Percentiles rank a stretch among this genome's conserved stretches.
Evolutionary conservation across 805 yeast species (phyloP).

Genomic region (Ascoidea rubescens): DNA sequence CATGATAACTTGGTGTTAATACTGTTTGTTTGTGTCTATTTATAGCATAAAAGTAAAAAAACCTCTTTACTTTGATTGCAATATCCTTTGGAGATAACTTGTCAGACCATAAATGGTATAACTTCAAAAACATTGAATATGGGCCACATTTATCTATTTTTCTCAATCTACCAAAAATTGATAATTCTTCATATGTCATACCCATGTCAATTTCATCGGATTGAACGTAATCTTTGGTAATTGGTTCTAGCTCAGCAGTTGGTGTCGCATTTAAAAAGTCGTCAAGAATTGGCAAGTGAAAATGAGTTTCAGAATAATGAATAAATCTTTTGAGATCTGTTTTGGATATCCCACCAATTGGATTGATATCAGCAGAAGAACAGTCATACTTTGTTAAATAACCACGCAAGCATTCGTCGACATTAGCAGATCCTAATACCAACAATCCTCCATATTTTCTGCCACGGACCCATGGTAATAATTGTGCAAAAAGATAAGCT

Average conservation of each 20-base stretch:
- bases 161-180: conserved; percentile 80
- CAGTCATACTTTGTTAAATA: conserved; percentile 95
- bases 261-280: conserved; percentile 87
- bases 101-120: conserved; percentile 88
- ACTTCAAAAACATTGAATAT: conserved; percentile 80
- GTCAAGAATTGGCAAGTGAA: conserved; percentile 61
- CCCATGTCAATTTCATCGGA: conserved; percentile 98
- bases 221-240: conserved; percentile 82
- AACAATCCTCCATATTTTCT: conserved; percentile 55
- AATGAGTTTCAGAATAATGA: conserved; percentile 55
- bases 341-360: conserved; percentile 97
- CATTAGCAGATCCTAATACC: conserved; percentile 93
- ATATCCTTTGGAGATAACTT: conserved; percentile 69
- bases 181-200: conserved; percentile 87
- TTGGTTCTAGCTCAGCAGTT: conserved; percentile 96
- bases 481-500: conserved; percentile 84
- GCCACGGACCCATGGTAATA: conserved; percentile 89
- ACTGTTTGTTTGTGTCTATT: conserved; percentile 96
- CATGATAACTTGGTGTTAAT: conserved; percentile 95
- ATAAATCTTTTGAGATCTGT: conserved; percentile 83
- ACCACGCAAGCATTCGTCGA: conserved; percentile 92
- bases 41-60: conserved; percentile 87
- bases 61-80: conserved; percentile 84
- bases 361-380: conserved; percentile 93
- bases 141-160: conserved; percentile 95